Evolutionary conservation across 805 yeast species (phyloP).

Genomic region (Starmera dryadoides): DNA sequence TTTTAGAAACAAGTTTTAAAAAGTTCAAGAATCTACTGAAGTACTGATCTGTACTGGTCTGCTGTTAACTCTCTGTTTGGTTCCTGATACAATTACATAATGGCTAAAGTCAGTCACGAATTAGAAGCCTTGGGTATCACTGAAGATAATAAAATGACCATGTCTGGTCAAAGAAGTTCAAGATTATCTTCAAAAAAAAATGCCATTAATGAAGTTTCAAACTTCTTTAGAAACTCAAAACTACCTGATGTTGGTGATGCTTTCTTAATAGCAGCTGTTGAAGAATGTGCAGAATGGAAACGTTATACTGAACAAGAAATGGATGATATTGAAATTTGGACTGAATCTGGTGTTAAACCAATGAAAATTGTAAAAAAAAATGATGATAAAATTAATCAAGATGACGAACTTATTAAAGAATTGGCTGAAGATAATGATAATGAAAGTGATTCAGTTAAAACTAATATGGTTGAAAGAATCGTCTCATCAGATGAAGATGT

Average conservation of each 20-base stretch:
- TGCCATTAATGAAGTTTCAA: constrained; percentile 3
- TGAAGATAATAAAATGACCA: too few relatives aligned
- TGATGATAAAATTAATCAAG: too few relatives aligned
- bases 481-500: too few relatives aligned
- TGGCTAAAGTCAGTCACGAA: too few relatives aligned
- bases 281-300: constrained; percentile 12
- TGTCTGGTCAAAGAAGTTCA: constrained; percentile 1
- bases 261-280: constrained; percentile 5
- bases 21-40: too few relatives aligned
- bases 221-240: constrained; percentile 5
- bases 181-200: constrained; percentile 7
- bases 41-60: too few relatives aligned
- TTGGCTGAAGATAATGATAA: not conserved
- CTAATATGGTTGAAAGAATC: too few relatives aligned
- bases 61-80: too few relatives aligned
- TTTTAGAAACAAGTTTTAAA: too few relatives aligned
- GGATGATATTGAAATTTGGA: constrained; percentile 5
- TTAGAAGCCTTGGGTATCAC: too few relatives aligned
- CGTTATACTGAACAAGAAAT: constrained; percentile 12
- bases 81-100: too few relatives aligned
- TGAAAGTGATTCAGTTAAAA: not conserved
- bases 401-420: too few relatives aligned
- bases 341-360: not conserved
- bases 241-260: constrained; percentile 5
- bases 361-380: not conserved